Evolutionary conservation across 2,329 filamentous ascomycete species (phyloP).

Genomic region (Tolypocladium pustulatum): DNA sequence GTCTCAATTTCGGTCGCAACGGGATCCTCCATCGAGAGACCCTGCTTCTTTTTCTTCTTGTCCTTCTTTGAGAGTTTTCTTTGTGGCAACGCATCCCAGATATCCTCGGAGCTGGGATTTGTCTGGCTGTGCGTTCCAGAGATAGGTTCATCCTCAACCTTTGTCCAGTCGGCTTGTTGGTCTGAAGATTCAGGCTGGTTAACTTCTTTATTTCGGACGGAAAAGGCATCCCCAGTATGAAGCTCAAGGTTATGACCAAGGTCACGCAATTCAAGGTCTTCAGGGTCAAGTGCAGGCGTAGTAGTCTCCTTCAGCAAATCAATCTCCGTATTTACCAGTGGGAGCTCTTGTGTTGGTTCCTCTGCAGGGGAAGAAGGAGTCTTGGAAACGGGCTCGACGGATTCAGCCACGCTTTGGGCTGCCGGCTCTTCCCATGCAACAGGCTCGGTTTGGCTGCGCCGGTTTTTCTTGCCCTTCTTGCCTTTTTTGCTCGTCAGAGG

Average conservation of each 20-base stretch:
- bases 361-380: neutral
- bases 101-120: neutral
- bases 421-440: neutral
- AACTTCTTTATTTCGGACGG: neutral
- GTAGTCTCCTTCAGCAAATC: neutral
- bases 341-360: neutral
- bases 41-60: conserved; percentile 12
- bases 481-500: conserved; percentile 9
- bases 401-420: neutral
- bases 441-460: conserved; percentile 3
- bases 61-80: conserved; percentile 16
- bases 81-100: neutral
- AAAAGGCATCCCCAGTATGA: neutral
- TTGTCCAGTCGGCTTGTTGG: neutral
- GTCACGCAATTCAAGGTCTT: neutral
- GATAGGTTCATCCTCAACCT: neutral
- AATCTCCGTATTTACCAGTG: neutral
- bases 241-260: neutral
- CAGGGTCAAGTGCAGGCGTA: neutral
- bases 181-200: neutral
- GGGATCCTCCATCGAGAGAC: neutral
- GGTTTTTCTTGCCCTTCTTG: conserved; percentile 9
- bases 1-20: neutral
- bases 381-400: neutral
- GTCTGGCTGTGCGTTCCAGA: neutral